Percentiles rank a stretch among this genome's conserved stretches.
Conservation (phyloP, 176 grass and related monocot genomes). For the Alopecurus myosuroides region DNA sequence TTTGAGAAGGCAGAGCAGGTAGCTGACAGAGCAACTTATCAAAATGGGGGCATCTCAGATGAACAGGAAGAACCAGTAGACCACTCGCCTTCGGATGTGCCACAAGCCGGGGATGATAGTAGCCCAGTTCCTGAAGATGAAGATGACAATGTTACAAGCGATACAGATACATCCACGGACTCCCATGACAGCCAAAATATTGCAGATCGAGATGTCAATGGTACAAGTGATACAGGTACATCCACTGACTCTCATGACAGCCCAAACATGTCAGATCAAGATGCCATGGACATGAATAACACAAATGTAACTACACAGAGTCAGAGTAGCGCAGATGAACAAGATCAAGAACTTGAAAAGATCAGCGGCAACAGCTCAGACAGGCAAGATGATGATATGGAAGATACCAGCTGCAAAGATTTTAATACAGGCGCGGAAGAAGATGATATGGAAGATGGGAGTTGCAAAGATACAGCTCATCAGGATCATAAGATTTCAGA, state of each 20-base stretch:
- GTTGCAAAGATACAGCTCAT: neutral
- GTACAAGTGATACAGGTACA: constrained; percentile 4
- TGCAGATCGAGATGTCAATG: neutral
- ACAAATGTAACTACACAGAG: constrained; percentile 17
- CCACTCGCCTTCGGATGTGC: neutral
- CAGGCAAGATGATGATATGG: neutral
- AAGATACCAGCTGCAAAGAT: neutral
- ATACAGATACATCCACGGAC: constrained; percentile 3
- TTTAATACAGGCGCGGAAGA: neutral
- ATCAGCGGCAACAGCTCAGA: neutral
- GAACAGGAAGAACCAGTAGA: neutral
- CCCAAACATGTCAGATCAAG: constrained; percentile 3
- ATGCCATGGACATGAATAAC: constrained; percentile 15
- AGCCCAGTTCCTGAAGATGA: neutral
- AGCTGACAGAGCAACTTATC: constrained; percentile 2
- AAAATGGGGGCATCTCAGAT: constrained; percentile 6
- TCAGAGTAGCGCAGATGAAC: neutral
- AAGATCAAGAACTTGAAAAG: constrained; percentile 8
- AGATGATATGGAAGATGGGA: neutral
- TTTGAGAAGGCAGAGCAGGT: constrained; percentile 16
- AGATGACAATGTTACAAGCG: neutral
- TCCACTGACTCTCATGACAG: constrained; percentile 3
- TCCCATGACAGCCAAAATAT: neutral
- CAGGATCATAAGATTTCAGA: neutral
- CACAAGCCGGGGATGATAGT: neutral